These are phyloP conservation scores for Ceratocystis alfenasii DNA, from an alignment of 2,329 filamentous ascomycete genomes.

Conservation along the genomic window DNA sequence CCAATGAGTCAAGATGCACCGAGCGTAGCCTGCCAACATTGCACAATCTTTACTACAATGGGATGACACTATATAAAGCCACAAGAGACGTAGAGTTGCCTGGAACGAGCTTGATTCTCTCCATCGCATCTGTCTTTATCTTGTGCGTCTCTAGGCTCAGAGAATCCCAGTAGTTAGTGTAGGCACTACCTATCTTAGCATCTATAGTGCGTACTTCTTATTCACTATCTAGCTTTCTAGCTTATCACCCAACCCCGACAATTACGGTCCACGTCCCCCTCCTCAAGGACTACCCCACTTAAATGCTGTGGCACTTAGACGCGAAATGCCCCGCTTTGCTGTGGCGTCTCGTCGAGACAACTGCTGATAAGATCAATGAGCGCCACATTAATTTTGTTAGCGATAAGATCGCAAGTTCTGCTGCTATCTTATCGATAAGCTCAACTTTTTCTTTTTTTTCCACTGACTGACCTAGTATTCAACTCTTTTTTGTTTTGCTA, in stretches of 20 bases:
- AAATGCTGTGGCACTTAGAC: conserved; percentile 11
- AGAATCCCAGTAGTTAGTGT: no score
- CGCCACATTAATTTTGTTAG: neutral
- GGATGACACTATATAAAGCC: conserved; percentile 4
- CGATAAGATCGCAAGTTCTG: neutral
- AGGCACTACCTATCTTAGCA: neutral
- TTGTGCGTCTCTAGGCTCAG: no score
- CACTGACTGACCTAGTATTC: neutral
- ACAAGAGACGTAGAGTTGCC: neutral
- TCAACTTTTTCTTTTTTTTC: conserved; percentile 7
- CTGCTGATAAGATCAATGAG: neutral
- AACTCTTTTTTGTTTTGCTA: neutral
- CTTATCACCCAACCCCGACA: no score
- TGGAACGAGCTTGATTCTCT: no score
- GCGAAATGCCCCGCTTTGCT: neutral
- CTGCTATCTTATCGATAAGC: conserved; percentile 13
- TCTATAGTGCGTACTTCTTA: neutral
- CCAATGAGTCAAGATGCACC: neutral
- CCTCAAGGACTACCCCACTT: no score
- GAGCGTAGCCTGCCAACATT: neutral
- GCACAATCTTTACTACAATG: conserved; percentile 10
- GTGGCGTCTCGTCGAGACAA: conserved; percentile 1
- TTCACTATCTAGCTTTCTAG: neutral
- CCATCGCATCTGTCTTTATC: no score
- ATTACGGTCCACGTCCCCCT: no score